These are phyloP conservation scores for Paecilomyces formosus DNA, from an alignment of 2,329 filamentous ascomycete genomes.

Conservation along the genomic window DNA sequence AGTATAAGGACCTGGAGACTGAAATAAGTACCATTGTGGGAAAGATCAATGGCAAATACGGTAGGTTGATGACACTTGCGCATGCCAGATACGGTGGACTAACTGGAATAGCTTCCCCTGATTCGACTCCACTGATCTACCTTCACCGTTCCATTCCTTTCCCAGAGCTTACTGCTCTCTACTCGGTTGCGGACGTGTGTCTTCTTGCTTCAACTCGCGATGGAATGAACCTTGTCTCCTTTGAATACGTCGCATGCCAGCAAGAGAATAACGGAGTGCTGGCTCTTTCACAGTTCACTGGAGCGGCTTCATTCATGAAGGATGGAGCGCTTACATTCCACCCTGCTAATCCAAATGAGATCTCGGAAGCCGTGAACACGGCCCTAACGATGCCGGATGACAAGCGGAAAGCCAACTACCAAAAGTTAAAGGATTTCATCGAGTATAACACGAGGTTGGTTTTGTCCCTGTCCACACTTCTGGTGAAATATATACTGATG, in stretches of 20 bases:
- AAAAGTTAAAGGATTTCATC: constrained; percentile 80
- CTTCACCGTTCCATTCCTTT: constrained; percentile 91
- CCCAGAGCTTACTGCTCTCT: constrained; percentile 86
- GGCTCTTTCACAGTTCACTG: constrained; percentile 89
- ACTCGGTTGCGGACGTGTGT: constrained; percentile 80
- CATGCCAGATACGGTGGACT: constrained; percentile 2
- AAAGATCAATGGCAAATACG: constrained; percentile 88
- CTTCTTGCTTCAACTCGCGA: constrained; percentile 85
- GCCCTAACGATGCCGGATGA: constrained; percentile 81
- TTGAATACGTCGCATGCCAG: constrained; percentile 93
- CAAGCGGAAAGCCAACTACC: constrained; percentile 70
- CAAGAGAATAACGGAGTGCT: constrained; percentile 79
- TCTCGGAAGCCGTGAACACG: constrained; percentile 78
- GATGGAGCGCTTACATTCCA: constrained; percentile 87
- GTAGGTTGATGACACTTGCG: constrained; percentile 23
- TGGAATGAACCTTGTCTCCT: constrained; percentile 95
- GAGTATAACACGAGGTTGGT: constrained; percentile 76
- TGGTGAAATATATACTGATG: neutral
- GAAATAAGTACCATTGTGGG: constrained; percentile 90
- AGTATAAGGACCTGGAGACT: constrained; percentile 86
- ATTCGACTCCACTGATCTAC: constrained; percentile 95
- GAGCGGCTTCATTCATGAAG: constrained; percentile 76
- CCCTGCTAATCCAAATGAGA: constrained; percentile 89
- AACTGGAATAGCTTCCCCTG: constrained; percentile 59
- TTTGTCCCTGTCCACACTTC: neutral